Evolutionary conservation across 2,329 filamentous ascomycete genomes (phyloP).

Genomic region (Fusarium clavum): DNA sequence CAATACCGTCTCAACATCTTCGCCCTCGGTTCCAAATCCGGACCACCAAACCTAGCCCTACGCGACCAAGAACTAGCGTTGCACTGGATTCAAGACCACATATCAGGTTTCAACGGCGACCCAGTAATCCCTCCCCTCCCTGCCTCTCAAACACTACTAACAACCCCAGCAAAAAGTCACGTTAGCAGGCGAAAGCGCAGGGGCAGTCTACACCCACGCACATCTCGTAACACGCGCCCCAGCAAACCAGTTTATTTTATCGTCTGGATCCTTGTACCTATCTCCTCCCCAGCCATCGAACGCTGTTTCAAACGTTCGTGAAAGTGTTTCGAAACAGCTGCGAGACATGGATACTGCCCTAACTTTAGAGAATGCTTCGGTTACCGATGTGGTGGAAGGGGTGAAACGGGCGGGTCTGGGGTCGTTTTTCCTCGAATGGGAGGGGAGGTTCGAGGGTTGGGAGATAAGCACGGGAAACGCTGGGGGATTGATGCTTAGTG

Average conservation of each 20-base stretch:
- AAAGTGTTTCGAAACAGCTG: background rate
- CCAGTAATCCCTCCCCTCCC: conserved; percentile 21
- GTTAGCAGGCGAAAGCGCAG: conserved; percentile 59
- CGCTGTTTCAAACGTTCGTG: background rate
- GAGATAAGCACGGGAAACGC: background rate
- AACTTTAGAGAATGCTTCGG: background rate
- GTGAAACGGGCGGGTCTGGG: background rate
- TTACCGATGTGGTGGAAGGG: background rate
- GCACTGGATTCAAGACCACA: conserved; percentile 47
- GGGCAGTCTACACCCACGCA: conserved; percentile 58
- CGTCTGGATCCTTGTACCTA: conserved; percentile 57
- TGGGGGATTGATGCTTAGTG: background rate
- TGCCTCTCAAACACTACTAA: background rate
- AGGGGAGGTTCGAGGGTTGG: conserved; percentile 2
- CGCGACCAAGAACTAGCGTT: conserved; percentile 51
- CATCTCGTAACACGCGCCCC: conserved; percentile 52
- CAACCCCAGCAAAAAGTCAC: conserved; percentile 52
- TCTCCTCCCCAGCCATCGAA: conserved; percentile 54
- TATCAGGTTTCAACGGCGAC: conserved; percentile 46
- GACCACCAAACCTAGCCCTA: conserved; percentile 52
- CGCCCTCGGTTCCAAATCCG: conserved; percentile 56
- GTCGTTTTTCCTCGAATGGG: conserved; percentile 25
- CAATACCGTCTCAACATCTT: conserved; percentile 49
- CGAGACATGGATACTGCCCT: conserved; percentile 39
- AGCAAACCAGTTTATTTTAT: conserved; percentile 50